These are phyloP conservation scores for Termitomyces sp. DNA, from an alignment of 768 basidiomycete genomes.

Conservation along the genomic window DNA sequence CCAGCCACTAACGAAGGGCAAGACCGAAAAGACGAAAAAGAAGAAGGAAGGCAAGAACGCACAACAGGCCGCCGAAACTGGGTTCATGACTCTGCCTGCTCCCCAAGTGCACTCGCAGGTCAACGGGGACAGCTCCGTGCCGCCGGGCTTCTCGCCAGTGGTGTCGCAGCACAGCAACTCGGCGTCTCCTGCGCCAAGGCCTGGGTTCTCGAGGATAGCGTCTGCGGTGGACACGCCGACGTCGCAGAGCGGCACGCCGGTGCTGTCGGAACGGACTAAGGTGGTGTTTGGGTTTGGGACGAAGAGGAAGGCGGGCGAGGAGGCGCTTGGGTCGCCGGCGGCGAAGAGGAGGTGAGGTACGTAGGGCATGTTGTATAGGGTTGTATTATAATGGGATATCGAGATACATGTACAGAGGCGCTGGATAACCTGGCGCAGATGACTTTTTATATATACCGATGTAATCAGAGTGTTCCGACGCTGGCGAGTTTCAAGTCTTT, in stretches of 20 bases:
- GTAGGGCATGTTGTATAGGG: too few relatives aligned
- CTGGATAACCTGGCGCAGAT: too few relatives aligned
- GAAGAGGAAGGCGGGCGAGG: constrained; percentile 79
- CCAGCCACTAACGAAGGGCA: constrained; percentile 78
- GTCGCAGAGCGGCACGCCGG: constrained; percentile 53
- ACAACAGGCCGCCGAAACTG: constrained; percentile 44
- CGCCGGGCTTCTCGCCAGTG: constrained; percentile 29
- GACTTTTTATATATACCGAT: neutral
- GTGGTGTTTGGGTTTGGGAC: constrained; percentile 73
- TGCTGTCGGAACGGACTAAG: constrained; percentile 63
- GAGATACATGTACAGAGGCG: neutral
- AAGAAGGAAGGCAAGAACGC: constrained; percentile 69
- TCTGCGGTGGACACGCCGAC: constrained; percentile 49
- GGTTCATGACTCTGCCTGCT: constrained; percentile 73
- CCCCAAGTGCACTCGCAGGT: constrained; percentile 38
- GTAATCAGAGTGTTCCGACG: constrained; percentile 58
- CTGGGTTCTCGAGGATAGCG: constrained; percentile 77
- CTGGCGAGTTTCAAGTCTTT: constrained; percentile 74
- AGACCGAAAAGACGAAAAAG: constrained; percentile 78
- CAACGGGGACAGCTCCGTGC: constrained; percentile 47
- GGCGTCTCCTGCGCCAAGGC: constrained; percentile 64
- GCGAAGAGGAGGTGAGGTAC: constrained; percentile 48
- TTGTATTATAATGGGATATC: constrained; percentile 1
- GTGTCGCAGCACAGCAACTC: constrained; percentile 26
- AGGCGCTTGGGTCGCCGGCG: constrained; percentile 62